These are phyloP conservation scores for Pyrenopolyporus hunteri DNA, from an alignment of 495 filamentous ascomycete species.

Conservation along the genomic window DNA sequence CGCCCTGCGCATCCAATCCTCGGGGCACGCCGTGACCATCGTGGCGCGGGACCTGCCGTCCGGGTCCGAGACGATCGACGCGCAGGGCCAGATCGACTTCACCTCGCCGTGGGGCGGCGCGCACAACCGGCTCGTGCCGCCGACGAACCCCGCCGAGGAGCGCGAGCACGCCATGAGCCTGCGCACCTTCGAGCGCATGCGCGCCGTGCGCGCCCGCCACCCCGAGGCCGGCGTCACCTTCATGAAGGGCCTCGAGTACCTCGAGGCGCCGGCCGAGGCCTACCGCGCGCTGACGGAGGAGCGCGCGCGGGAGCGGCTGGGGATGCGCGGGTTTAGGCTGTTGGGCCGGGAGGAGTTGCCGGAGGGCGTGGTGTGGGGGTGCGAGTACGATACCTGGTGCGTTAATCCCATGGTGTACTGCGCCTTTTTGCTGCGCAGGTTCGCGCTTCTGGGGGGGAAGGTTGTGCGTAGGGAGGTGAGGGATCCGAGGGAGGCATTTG, in stretches of 20 bases:
- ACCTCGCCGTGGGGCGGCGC: slow-evolving; percentile 71
- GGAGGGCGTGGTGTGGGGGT: slow-evolving; percentile 58
- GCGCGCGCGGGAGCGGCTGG: slow-evolving; percentile 44
- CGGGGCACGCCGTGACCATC: slow-evolving; percentile 56
- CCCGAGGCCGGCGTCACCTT: slow-evolving; percentile 59
- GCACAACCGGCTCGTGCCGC: slow-evolving; percentile 63
- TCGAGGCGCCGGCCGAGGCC: slow-evolving; percentile 55
- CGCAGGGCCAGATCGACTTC: slow-evolving; percentile 60
- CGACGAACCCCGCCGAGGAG: slow-evolving; percentile 33
- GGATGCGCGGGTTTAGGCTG: slow-evolving; percentile 53
- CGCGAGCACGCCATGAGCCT: slow-evolving; percentile 58
- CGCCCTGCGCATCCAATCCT: slow-evolving; percentile 57
- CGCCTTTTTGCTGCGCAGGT: slow-evolving; percentile 58
- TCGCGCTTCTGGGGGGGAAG: slow-evolving; percentile 57
- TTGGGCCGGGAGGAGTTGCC: slow-evolving; percentile 52
- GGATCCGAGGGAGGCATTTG: slow-evolving; percentile 55
- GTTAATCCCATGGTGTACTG: slow-evolving; percentile 69
- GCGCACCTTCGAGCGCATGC: slow-evolving; percentile 59
- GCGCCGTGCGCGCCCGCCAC: slow-evolving; percentile 45
- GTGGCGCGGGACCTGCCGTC: slow-evolving; percentile 63
- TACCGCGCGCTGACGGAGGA: slow-evolving; percentile 43
- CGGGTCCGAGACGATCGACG: slow-evolving; percentile 50
- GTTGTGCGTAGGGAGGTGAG: slow-evolving; percentile 52
- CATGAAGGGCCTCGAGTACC: slow-evolving; percentile 63
- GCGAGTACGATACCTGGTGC: slow-evolving; percentile 62